Conservation (phyloP, 805 yeast genomes). For the Zygosaccharomyces bisporus region DNA sequence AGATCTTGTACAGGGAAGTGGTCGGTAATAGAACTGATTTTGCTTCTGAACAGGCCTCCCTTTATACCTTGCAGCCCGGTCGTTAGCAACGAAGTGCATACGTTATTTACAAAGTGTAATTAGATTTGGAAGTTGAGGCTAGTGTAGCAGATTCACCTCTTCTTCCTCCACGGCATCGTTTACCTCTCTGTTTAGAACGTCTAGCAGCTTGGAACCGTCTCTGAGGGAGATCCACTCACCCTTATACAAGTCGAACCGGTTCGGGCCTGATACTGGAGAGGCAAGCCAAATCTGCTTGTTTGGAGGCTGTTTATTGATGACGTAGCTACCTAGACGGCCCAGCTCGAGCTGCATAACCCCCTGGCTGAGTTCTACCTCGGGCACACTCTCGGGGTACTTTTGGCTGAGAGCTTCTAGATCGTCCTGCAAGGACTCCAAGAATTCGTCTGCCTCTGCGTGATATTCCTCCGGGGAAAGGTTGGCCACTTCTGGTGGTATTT, state of each 20-base stretch:
- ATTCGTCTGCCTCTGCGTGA: slow-evolving; percentile 59
- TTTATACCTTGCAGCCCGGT: slow-evolving; percentile 5
- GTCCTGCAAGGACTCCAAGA: slow-evolving; percentile 65
- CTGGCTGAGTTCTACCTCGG: slow-evolving; percentile 60
- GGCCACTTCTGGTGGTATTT: slow-evolving; percentile 50
- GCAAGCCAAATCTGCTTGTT: slow-evolving; percentile 95
- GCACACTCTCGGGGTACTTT: slow-evolving; percentile 58
- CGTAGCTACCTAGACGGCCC: slow-evolving; percentile 78
- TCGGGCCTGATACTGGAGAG: slow-evolving; percentile 92
- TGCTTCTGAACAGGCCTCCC: slow-evolving; percentile 1
- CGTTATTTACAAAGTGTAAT: not conserved
- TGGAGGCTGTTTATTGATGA: slow-evolving; percentile 95
- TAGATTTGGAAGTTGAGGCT: not conserved
- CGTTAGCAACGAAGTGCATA: slow-evolving; percentile 4
- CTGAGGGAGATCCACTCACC: slow-evolving; percentile 79
- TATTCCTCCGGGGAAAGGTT: slow-evolving; percentile 50
- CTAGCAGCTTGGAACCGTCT: slow-evolving; percentile 49
- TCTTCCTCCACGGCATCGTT: slow-evolving; percentile 29
- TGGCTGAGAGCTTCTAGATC: slow-evolving; percentile 68
- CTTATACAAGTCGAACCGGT: slow-evolving; percentile 68
- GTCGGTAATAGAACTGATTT: too few relatives aligned
- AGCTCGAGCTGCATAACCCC: slow-evolving; percentile 79
- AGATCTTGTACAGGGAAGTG: not conserved
- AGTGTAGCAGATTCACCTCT: slow-evolving; percentile 18
- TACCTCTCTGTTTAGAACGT: slow-evolving; percentile 52